phyloP scores from a whole-genome alignment of 1,284 basidiomycete species.

The Cutaneotrichosporon arboriforme region DNA sequence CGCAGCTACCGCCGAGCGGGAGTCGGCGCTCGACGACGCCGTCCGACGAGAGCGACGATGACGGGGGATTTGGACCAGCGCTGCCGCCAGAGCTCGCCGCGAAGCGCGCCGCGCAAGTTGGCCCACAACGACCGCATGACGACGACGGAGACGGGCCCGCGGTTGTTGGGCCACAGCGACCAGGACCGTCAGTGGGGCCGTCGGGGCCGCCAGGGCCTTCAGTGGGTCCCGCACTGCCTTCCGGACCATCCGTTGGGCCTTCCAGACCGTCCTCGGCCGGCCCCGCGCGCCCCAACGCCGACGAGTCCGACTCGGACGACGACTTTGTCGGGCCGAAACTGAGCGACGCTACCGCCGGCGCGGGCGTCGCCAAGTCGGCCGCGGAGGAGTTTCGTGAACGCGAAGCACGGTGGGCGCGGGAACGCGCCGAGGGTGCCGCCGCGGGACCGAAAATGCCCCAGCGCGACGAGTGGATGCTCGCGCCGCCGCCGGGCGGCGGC shows the following conservation, averaged over 20 bases:
- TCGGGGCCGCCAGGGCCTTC: slow-evolving; percentile 2
- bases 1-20: slow-evolving; percentile 17
- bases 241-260: background rate
- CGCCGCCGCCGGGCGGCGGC: slow-evolving; percentile 73
- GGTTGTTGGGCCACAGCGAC: background rate
- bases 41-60: slow-evolving; percentile 58
- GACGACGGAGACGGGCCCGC: slow-evolving; percentile 4
- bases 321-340: slow-evolving; percentile 30
- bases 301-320: slow-evolving; percentile 24
- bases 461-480: slow-evolving; percentile 90
- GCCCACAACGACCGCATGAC: background rate
- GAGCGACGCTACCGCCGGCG: background rate
- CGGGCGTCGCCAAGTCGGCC: slow-evolving; percentile 43
- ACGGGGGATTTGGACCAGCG: slow-evolving; percentile 59
- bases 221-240: slow-evolving; percentile 1
- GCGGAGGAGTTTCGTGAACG: slow-evolving; percentile 72
- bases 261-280: background rate
- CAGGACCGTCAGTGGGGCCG: slow-evolving; percentile 4
- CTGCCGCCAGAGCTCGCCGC: slow-evolving; percentile 39
- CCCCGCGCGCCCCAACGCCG: slow-evolving; percentile 1
- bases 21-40: background rate
- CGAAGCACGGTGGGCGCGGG: slow-evolving; percentile 51
- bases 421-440: slow-evolving; percentile 59
- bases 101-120: slow-evolving; percentile 6
- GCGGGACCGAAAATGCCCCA: background rate